phyloP scores from a whole-genome alignment of 257 asterid genomes.

The Salvia splendens region DNA sequence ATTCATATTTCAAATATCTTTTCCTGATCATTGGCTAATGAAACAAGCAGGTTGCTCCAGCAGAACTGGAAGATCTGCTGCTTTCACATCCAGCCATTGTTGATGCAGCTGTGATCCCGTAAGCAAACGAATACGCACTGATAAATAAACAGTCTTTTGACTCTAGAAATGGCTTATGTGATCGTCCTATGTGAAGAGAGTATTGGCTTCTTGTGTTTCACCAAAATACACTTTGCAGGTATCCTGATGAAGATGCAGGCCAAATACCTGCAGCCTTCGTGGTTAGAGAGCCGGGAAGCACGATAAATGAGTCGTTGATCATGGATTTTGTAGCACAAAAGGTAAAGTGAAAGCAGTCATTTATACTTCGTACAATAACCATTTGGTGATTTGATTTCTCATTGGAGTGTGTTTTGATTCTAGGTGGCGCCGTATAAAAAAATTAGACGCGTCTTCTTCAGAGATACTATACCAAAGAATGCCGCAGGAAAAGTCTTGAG shows the following conservation, averaged over 20 bases:
- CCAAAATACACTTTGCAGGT: conserved; percentile 38
- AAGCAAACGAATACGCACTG: conserved; percentile 23
- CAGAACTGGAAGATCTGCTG: conserved; percentile 59
- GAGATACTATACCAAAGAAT: conserved; percentile 52
- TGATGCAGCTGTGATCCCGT: conserved; percentile 67
- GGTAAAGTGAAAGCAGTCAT: conserved; percentile 34
- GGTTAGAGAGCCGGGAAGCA: conserved; percentile 46
- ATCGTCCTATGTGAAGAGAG: background rate
- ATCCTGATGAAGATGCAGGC: conserved; percentile 61
- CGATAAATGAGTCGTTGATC: conserved; percentile 35
- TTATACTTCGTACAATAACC: conserved; percentile 1
- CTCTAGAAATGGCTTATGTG: background rate
- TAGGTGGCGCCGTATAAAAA: conserved; percentile 67
- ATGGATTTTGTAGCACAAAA: conserved; percentile 52
- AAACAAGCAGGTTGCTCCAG: conserved; percentile 55
- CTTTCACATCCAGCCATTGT: conserved; percentile 52
- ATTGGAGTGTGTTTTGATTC: conserved; percentile 13
- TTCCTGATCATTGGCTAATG: background rate
- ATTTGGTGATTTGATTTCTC: conserved; percentile 22
- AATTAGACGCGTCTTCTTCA: conserved; percentile 47
- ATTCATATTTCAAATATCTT: background rate
- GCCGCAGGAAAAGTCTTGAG: conserved; percentile 58
- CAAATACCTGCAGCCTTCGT: conserved; percentile 62
- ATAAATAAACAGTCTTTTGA: background rate
- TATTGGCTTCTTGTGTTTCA: background rate